Base-by-base conservation (phyloP, 2,329 filamentous ascomycete genomes). In the Fusarium sp. region DNA sequence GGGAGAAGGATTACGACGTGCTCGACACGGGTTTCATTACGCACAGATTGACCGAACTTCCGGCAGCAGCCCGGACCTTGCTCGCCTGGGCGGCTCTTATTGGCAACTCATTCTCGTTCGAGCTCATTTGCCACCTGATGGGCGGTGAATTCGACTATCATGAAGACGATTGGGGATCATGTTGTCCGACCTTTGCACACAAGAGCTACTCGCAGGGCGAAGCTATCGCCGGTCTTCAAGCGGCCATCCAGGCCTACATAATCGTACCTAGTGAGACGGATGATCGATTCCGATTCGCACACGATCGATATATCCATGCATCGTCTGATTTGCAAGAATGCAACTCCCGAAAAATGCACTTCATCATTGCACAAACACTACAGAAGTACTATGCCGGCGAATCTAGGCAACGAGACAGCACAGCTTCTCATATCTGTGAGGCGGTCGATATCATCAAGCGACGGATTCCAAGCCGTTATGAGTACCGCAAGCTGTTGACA, bases 21-120 rank as follows among this genome's bases (percentile, higher is more conserved):
- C 88, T 97, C 14, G 93, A 95, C 72, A 94, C 92, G 45, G 93
- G 93, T 56, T 98, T 98, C 81, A 92, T 98, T 73, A 91, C 92
- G 1, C 92, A 92, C 75, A 90, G 95, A 16, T 86, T 98, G 14
- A 89, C 91, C 70, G 95, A 97, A 79, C 85, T 97, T 34, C 93
- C 95, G 2, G 77, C 88, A 27, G 90, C 92, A 14, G 90, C 95
- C n/a, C 90, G 94, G 59, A 91, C 92, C 6, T 92, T 98, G 10
- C 86, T 98, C 32, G 90, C 94, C 5, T 98, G 96, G 96, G 95
- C 93, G 14, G 92, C 95, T 1, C 85, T 98, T 32, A 84, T 98
- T 30, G 95, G 95, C 1, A 93, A 90, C 66, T 91, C 91, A 0
- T 98, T 98, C 81, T 95, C 94, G 0, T 98, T 98, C 78, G 91